Evolutionary conservation across 768 basidiomycete species (phyloP).

Genomic region (Clathrus columnatus): DNA sequence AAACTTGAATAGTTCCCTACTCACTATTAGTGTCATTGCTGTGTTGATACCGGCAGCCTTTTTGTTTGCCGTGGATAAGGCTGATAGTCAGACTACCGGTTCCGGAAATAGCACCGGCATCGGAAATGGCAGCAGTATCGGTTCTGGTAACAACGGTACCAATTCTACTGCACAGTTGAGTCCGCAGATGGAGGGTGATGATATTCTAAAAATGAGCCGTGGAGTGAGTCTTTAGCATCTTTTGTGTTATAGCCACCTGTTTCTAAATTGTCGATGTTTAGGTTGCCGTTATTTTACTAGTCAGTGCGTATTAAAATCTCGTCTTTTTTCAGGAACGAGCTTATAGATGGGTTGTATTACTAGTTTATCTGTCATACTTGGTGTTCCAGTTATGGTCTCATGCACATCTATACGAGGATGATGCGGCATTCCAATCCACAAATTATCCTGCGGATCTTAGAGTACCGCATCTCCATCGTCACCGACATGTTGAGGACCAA

Average conservation of each 20-base stretch:
- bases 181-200: conserved; percentile 26
- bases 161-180: neutral
- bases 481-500: neutral
- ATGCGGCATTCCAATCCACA: conserved; percentile 17
- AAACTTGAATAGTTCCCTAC: conserved; percentile 65
- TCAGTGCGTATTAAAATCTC: conserved; percentile 38
- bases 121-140: too few species aligned
- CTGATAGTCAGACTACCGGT: neutral
- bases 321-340: neutral
- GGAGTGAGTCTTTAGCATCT: conserved; percentile 40
- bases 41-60: conserved; percentile 48
- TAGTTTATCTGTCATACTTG: conserved; percentile 69
- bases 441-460: conserved; percentile 13
- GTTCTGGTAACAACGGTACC: too few species aligned
- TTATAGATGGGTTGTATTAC: neutral
- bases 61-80: neutral
- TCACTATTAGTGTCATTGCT: conserved; percentile 73
- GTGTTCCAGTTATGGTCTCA: conserved; percentile 74
- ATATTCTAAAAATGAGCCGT: conserved; percentile 65
- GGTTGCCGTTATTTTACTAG: conserved; percentile 71
- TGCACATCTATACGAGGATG: conserved; percentile 53
- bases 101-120: neutral
- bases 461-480: neutral
- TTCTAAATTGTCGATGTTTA: conserved; percentile 19
- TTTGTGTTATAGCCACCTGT: neutral